Evolutionary conservation across 495 filamentous ascomycete genomes (phyloP).

Genomic region (Xylaria nigripes): DNA sequence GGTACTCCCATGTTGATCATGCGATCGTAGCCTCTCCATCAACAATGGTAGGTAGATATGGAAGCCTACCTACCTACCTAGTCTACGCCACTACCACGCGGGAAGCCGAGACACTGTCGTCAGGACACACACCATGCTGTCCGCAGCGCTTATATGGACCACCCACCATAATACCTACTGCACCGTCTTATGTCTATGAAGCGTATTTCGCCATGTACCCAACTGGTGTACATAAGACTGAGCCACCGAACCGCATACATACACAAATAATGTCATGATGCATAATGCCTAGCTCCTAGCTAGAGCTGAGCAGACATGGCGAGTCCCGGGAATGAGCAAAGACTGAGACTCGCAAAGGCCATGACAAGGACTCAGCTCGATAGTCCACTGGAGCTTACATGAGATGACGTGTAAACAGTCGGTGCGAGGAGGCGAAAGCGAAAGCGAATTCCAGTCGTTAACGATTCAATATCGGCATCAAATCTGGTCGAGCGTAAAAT

Average conservation of each 20-base stretch:
- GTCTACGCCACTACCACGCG: background rate
- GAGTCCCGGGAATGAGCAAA: background rate
- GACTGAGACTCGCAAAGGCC: background rate
- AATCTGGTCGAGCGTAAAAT: too few species aligned
- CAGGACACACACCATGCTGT: background rate
- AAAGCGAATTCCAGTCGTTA: too few species aligned
- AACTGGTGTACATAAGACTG: background rate
- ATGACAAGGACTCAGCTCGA: background rate
- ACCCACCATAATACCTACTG: background rate
- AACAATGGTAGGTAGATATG: background rate
- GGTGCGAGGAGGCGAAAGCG: background rate
- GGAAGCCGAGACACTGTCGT: background rate
- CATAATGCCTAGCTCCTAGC: too few species aligned
- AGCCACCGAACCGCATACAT: background rate
- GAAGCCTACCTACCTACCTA: background rate
- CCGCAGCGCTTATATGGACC: background rate
- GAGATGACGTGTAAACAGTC: background rate
- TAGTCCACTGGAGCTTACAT: background rate
- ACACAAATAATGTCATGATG: too few species aligned
- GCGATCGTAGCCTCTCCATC: background rate
- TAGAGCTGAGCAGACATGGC: too few species aligned
- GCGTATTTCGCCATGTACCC: too few species aligned
- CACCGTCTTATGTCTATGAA: background rate
- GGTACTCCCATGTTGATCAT: background rate
- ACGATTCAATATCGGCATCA: too few species aligned